Conservation (phyloP, 768 basidiomycete species). For the Coprinopsis strossmayeri region DNA sequence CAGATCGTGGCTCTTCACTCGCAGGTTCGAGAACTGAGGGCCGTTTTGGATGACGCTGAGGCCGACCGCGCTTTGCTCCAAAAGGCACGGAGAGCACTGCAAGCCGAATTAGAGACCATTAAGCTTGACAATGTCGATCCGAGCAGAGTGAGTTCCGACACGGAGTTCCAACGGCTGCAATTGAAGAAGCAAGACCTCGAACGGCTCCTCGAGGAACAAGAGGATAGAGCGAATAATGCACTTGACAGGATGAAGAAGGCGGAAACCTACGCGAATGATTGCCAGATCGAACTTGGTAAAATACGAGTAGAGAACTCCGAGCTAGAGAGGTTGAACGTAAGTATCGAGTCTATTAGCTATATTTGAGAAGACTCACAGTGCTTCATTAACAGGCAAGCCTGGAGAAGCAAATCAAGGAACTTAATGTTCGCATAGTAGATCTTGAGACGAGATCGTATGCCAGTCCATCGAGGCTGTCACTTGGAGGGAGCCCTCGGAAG, state of each 20-base stretch:
- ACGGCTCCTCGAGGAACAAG: slow-evolving; percentile 70
- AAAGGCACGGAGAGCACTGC: slow-evolving; percentile 74
- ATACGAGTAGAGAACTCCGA: slow-evolving; percentile 77
- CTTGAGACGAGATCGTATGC: slow-evolving; percentile 74
- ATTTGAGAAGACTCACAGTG: neutral
- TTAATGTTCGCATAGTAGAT: slow-evolving; percentile 78
- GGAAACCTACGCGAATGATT: slow-evolving; percentile 68
- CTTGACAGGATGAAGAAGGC: slow-evolving; percentile 79
- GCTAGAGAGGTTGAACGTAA: slow-evolving; percentile 71
- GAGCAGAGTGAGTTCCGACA: slow-evolving; percentile 62
- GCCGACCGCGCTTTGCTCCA: slow-evolving; percentile 73
- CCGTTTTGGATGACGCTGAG: slow-evolving; percentile 80
- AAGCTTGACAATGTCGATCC: slow-evolving; percentile 70
- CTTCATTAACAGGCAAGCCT: slow-evolving; percentile 53
- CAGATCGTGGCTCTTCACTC: slow-evolving; percentile 82
- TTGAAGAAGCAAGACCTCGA: slow-evolving; percentile 81
- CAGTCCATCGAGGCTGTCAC: slow-evolving; percentile 19
- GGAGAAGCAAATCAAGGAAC: slow-evolving; percentile 81
- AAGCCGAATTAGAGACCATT: slow-evolving; percentile 76
- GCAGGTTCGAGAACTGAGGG: slow-evolving; percentile 77
- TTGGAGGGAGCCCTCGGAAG: slow-evolving; percentile 43
- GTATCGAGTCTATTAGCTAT: slow-evolving; percentile 9
- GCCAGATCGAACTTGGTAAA: slow-evolving; percentile 69
- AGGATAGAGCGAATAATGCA: slow-evolving; percentile 64
- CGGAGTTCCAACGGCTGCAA: slow-evolving; percentile 67